A percentile compares a stretch with the other conserved stretches of the same genome.
These are phyloP conservation scores for Cryphonectria japonica DNA, from an alignment of 2,329 filamentous ascomycete species.

Conservation along the genomic window DNA sequence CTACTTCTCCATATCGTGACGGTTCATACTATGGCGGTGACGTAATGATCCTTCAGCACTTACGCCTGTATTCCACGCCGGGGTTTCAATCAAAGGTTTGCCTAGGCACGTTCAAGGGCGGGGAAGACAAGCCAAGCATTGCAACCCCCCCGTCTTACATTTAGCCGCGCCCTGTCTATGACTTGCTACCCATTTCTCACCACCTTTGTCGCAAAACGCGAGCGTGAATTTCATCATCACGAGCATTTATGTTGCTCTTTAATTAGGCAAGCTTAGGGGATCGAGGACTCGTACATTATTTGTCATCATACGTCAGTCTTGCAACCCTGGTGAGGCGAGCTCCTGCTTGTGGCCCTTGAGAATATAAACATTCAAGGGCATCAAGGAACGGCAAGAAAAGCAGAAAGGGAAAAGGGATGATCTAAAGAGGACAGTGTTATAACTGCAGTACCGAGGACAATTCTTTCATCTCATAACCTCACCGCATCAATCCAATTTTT, in stretches of 20 bases:
- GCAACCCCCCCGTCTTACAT: background rate
- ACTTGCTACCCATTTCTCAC: background rate
- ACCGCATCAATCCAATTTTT: background rate
- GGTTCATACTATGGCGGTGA: background rate
- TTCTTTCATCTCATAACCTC: background rate
- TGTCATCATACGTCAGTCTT: background rate
- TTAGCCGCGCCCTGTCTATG: background rate
- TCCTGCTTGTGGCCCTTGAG: background rate
- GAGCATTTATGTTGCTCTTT: background rate
- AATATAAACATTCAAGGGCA: background rate
- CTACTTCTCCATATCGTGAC: background rate
- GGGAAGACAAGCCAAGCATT: constrained; percentile 1
- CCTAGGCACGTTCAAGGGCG: background rate
- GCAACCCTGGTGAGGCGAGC: background rate
- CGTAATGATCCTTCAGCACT: background rate
- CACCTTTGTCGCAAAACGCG: too few relatives aligned
- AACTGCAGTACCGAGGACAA: background rate
- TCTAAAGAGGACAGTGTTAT: background rate
- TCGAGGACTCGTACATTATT: background rate
- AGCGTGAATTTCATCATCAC: background rate
- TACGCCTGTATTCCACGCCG: background rate
- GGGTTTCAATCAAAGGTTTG: background rate
- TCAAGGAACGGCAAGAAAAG: background rate
- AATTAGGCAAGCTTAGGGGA: background rate
- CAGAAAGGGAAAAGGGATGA: background rate